Base-by-base conservation (phyloP, 2,329 filamentous ascomycete genomes). In the Dactylonectria estremocensis region DNA sequence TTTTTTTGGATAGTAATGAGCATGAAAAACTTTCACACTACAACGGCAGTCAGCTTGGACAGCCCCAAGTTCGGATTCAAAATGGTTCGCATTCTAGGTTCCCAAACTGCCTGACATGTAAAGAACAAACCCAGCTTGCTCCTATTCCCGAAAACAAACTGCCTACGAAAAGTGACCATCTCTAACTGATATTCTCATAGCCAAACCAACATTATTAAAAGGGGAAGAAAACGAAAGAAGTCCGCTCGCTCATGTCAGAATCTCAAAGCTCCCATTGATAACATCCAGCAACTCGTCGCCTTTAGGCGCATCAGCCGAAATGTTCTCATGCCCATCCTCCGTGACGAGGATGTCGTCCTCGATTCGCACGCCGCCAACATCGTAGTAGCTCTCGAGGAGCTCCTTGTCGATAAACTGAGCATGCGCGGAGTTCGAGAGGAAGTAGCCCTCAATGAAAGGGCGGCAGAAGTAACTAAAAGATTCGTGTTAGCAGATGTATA, bases 271-370 rank as follows among this genome's bases (percentile, higher is more conserved):
- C 7, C 80, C 80, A 60, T 86, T 88, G 58, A 92, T 88, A 55
- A 93, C 84, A 69, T 86, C 85, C 77, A 95, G 82, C 74, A 95
- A 82, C 77, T 94, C 91, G 59, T 92, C 86, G 2, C 90, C 89
- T 83, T 97, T 97, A 0, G 93, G 93, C 33, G 92, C 92, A 18
- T 70, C 72, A 1, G 88, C 87, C 1, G 95, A 97, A 78, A 98
- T 77, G 77, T 97, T 97, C 81, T 98, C 95, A 75, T 90, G 90
- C 0, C 95, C 95, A 24, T 88, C 84, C 68, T 92, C 86, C 1
- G 92, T 96, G 54, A 98, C 90, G 22, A 96, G 85, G 45, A 98
- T 88, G 79, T 95, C 93, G 77, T 98, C 95, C 83, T 99, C 96
- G 68, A 98, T 97, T 53, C 96, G 89, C 28, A 97, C 94, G 37